Base-by-base conservation (phyloP, 352 stramenopile species). In the Hyaloperonospora arabidopsidis region DNA sequence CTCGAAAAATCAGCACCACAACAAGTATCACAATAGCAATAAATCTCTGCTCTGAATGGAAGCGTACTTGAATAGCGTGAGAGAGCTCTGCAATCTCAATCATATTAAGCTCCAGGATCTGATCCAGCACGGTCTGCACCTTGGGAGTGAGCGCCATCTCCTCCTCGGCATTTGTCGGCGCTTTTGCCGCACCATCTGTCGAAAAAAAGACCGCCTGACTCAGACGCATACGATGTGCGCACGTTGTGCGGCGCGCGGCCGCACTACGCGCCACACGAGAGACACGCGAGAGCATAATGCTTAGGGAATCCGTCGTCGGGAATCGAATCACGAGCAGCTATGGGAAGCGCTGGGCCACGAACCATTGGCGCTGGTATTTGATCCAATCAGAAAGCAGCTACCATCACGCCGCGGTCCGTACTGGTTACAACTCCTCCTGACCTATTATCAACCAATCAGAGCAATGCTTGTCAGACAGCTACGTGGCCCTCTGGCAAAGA, bases 91-190 rank as follows among this genome's bases (percentile, higher is more conserved):
- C 80, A 59, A 94, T 92, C 70, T 94, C 84, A 43, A 94, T 54
- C 84, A 94, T 92, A 74, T 91, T 94, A 50, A 94, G 80, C 17
- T 86, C 81, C 39, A 91, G 69, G 68, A 94, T 91, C 63, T 88
- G 69, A 69, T 94, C 75, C 45, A 94, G 67, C 50, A 89, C 84
- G 22, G 59, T 72, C 69, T 94, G 78, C 52, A 94, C 84, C 72
- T 91, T 91, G 39, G 81, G 78, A 39, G 76, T 76, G 40, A 86
- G 61, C 28, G 74, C 65, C 17, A 92, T 48, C 67, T 94, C 84
- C 52, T 74, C 76, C 23, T 78, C 68, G 39, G 68, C 84, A 53
- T 47, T 78, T 19, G 71, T 49, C 17, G 70, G 64, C 53, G 67
- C 48, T 56, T 79, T 69, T 19, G 53, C n/a, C 25, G 46, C 45